Base-by-base conservation (phyloP, 106 monocot species). In the Ottelia alismoides region DNA sequence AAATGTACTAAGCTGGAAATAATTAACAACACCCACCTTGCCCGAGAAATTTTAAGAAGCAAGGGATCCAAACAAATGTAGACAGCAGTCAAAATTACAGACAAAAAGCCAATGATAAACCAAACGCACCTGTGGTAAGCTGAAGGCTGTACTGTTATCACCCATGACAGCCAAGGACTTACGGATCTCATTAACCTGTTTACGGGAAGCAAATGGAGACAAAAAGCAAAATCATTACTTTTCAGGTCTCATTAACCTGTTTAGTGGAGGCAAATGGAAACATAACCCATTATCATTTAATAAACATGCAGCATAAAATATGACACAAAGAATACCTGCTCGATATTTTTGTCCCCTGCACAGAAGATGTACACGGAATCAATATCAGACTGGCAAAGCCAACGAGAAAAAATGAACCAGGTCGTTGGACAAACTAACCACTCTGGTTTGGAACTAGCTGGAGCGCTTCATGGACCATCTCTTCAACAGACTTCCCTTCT, bases 121-220 rank as follows among this genome's bases (percentile, higher is more conserved):
- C 81, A 81, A 85, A 91, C 16, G 91, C 84, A 91, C 73, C 91
- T 91, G 48, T 60, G 45, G n/a, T n/a, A n/a, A n/a, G n/a, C n/a
- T n/a, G n/a, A n/a, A n/a, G n/a, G n/a, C n/a, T n/a, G n/a, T n/a
- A n/a, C n/a, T n/a, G n/a, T n/a, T n/a, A n/a, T n/a, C n/a, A n/a
- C n/a, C n/a, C n/a, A n/a, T n/a, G n/a, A n/a, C n/a, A n/a, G n/a
- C n/a, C n/a, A n/a, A n/a, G n/a, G n/a, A n/a, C n/a, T n/a, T n/a
- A n/a, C n/a, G n/a, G n/a, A n/a, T n/a, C n/a, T n/a, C n/a, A n/a
- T n/a, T n/a, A n/a, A n/a, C n/a, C n/a, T n/a, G n/a, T n/a, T n/a
- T n/a, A n/a, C n/a, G n/a, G n/a, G n/a, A n/a, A n/a, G n/a, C n/a
- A n/a, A n/a, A n/a, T n/a, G n/a, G n/a, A n/a, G n/a, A n/a, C n/a